These are phyloP conservation scores for Psilocybe subaeruginosa DNA, from an alignment of 768 basidiomycete genomes.

Conservation along the genomic window DNA sequence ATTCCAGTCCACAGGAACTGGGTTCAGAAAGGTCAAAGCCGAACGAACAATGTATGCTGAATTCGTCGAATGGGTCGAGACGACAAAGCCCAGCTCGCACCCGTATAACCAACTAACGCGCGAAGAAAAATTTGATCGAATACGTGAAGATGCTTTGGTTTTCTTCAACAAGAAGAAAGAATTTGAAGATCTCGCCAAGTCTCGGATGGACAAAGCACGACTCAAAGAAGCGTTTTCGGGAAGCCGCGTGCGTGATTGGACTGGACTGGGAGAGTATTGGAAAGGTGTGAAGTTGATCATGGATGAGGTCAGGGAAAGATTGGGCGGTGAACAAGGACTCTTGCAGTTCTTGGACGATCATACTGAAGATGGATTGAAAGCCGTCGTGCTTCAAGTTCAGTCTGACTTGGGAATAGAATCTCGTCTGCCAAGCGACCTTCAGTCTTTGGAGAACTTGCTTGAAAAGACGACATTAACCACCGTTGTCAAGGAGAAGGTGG, in stretches of 20 bases:
- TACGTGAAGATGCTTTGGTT: slow-evolving; percentile 48
- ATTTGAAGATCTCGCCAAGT: slow-evolving; percentile 39
- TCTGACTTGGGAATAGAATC: slow-evolving; percentile 29
- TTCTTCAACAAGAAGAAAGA: slow-evolving; percentile 55
- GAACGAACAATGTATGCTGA: slow-evolving; percentile 61
- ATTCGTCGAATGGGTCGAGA: slow-evolving; percentile 54
- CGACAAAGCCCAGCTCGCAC: slow-evolving; percentile 1
- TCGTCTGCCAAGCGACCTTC: neutral
- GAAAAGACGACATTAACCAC: neutral
- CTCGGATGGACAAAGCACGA: slow-evolving; percentile 29
- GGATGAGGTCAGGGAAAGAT: slow-evolving; percentile 46
- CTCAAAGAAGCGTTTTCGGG: slow-evolving; percentile 54
- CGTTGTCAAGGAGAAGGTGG: neutral
- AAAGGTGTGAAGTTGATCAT: slow-evolving; percentile 52
- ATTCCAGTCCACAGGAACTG: slow-evolving; percentile 38
- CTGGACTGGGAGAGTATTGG: slow-evolving; percentile 46
- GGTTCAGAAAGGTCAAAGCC: slow-evolving; percentile 44
- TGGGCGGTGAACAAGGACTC: slow-evolving; percentile 52
- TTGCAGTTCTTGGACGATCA: slow-evolving; percentile 37
- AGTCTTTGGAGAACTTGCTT: neutral
- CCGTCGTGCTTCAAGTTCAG: slow-evolving; percentile 39
- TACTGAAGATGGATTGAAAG: slow-evolving; percentile 40
- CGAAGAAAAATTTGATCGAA: slow-evolving; percentile 24
- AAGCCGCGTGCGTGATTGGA: slow-evolving; percentile 55
- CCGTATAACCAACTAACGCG: slow-evolving; percentile 10